Conservation (phyloP, 2,329 filamentous ascomycete species). For the Daldinia eschscholtzii region DNA sequence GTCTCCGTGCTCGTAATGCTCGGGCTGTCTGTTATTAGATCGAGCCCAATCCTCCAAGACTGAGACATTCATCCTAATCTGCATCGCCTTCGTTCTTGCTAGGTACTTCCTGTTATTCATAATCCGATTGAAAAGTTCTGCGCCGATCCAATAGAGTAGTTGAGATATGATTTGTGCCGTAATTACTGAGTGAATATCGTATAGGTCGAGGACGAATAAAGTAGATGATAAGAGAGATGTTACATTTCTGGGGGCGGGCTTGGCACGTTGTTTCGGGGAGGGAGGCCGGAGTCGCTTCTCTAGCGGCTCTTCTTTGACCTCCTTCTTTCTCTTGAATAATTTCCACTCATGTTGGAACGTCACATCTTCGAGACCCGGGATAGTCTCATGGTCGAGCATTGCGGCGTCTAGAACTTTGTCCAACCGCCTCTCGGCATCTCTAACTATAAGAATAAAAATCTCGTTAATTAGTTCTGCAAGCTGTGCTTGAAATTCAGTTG, state of each 20-base stretch:
- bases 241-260: conserved; percentile 93
- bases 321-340: conserved; percentile 90
- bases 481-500: conserved; percentile 90
- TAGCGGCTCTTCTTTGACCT: conserved; percentile 88
- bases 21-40: conserved; percentile 90
- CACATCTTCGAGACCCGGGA: conserved; percentile 96
- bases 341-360: conserved; percentile 99
- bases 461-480: conserved; percentile 96
- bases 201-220: conserved; percentile 96
- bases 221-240: conserved; percentile 96
- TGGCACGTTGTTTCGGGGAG: conserved; percentile 91
- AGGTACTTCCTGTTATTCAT: conserved; percentile 97
- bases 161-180: conserved; percentile 91
- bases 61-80: conserved; percentile 99
- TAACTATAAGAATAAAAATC: conserved; percentile 97
- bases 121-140: conserved; percentile 96
- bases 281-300: conserved; percentile 94
- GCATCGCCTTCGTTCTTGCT: conserved; percentile 97
- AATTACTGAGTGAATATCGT: conserved; percentile 98
- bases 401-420: conserved; percentile 94
- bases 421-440: conserved; percentile 93
- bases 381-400: conserved; percentile 98
- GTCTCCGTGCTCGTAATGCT: conserved; percentile 94
- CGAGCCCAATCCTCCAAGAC: conserved; percentile 96
- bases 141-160: conserved; percentile 94